phyloP scores from a whole-genome alignment of 352 stramenopile genomes.

The Globisporangium canariense region DNA sequence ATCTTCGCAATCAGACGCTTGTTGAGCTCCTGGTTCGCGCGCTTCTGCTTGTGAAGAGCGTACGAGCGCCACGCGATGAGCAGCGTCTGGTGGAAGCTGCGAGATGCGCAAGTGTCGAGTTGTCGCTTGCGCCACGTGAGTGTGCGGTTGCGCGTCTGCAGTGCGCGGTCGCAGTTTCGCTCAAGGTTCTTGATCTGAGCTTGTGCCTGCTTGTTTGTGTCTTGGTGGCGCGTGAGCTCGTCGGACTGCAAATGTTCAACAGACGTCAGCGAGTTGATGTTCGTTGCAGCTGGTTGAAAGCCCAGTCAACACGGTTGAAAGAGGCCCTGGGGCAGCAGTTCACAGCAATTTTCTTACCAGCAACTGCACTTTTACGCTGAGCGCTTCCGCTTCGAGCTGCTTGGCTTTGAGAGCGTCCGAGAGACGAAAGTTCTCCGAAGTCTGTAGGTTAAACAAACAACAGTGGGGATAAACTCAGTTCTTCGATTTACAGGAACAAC shows the following conservation, averaged over 20 bases:
- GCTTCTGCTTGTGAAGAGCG: neutral
- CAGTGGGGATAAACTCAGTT: neutral
- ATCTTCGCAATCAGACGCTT: neutral
- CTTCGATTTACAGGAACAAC: neutral
- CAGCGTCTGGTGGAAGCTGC: constrained; percentile 6
- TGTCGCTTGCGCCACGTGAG: constrained; percentile 28
- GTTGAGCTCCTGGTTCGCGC: neutral
- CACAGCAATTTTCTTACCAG: constrained; percentile 21
- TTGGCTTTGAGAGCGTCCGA: constrained; percentile 17
- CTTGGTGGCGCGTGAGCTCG: constrained; percentile 24
- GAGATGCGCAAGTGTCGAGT: constrained; percentile 6
- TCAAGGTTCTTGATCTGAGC: constrained; percentile 20
- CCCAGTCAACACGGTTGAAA: neutral
- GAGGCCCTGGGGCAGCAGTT: neutral
- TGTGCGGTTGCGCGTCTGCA: constrained; percentile 33
- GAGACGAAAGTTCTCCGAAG: constrained; percentile 21
- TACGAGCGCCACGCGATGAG: constrained; percentile 32
- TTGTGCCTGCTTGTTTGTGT: constrained; percentile 1
- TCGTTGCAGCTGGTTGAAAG: neutral
- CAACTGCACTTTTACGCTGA: constrained; percentile 13
- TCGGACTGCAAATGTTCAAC: constrained; percentile 11
- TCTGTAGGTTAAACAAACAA: constrained; percentile 11
- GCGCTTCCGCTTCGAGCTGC: constrained; percentile 30
- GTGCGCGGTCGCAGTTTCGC: constrained; percentile 14
- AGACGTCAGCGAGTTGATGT: neutral